Conservation (phyloP, 2,329 filamentous ascomycete species). For the Cytospora schulzeri region DNA sequence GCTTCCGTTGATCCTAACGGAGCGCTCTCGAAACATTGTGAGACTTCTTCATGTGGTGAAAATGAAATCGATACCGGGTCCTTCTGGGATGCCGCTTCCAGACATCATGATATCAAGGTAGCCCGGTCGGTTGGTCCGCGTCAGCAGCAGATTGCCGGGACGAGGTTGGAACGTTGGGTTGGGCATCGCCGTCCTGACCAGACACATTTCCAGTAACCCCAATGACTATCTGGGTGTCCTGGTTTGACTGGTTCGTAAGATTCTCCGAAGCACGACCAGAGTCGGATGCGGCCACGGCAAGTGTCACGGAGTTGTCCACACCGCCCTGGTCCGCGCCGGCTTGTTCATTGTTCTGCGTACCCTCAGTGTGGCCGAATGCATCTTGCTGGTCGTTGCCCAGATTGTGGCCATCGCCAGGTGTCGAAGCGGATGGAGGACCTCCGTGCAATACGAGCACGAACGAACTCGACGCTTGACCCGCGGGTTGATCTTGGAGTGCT, state of each 20-base stretch:
- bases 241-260: too few relatives aligned
- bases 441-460: not conserved
- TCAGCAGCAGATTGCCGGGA: not conserved
- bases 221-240: too few relatives aligned
- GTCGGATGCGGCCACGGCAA: not conserved
- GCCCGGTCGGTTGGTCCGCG: not conserved
- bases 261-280: too few relatives aligned
- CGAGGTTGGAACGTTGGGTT: too few relatives aligned
- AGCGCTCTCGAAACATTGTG: too few relatives aligned
- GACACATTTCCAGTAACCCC: too few relatives aligned
- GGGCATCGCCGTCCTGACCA: too few relatives aligned
- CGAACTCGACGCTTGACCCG: not conserved
- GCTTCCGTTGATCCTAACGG: too few relatives aligned
- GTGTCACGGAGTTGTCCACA: not conserved
- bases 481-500: not conserved
- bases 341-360: not conserved
- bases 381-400: not conserved
- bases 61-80: not conserved
- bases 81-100: not conserved
- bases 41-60: too few relatives aligned
- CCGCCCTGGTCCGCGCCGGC: not conserved
- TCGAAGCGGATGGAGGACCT: not conserved
- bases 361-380: not conserved
- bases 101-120: not conserved
- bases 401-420: too few relatives aligned